A percentile compares a stretch with the other conserved stretches of the same genome.
Conservation (phyloP, 108 stramenopile species). For the Cyclotella cryptica region DNA sequence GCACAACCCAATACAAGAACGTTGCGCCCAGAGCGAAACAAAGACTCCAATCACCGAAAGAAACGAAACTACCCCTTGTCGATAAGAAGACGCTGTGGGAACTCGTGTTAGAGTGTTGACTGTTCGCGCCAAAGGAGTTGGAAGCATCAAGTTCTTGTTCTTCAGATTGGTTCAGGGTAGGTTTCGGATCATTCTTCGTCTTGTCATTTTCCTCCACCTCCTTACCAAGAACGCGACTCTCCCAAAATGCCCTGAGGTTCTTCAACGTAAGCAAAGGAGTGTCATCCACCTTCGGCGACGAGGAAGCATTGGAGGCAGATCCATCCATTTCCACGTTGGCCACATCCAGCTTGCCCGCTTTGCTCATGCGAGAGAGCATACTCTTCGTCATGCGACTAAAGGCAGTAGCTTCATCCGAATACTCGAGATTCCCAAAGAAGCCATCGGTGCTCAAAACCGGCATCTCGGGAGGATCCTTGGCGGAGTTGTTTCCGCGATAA, state of each 20-base stretch:
- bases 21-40: background rate
- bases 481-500: too few relatives aligned
- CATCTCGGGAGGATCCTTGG: background rate
- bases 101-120: too few relatives aligned
- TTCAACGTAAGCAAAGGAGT: conserved; percentile 25
- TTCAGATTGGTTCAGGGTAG: background rate
- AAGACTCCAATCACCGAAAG: background rate
- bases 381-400: conserved; percentile 25
- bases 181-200: background rate
- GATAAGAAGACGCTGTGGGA: background rate
- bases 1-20: conserved; percentile 2
- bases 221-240: conserved; percentile 24
- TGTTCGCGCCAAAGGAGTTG: background rate
- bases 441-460: background rate
- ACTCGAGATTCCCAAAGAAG: background rate
- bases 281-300: conserved; percentile 37
- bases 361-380: conserved; percentile 16
- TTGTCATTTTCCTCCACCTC: background rate
- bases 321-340: background rate
- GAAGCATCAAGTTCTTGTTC: background rate
- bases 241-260: conserved; percentile 43
- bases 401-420: conserved; percentile 10
- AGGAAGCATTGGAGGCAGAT: background rate
- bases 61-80: background rate
- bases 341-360: conserved; percentile 12